Evolutionary conservation across 1,139 yeast species (phyloP), one percentile per base, ranked within the genome.

Genomic region (Geotrichum fermentans): DNA sequence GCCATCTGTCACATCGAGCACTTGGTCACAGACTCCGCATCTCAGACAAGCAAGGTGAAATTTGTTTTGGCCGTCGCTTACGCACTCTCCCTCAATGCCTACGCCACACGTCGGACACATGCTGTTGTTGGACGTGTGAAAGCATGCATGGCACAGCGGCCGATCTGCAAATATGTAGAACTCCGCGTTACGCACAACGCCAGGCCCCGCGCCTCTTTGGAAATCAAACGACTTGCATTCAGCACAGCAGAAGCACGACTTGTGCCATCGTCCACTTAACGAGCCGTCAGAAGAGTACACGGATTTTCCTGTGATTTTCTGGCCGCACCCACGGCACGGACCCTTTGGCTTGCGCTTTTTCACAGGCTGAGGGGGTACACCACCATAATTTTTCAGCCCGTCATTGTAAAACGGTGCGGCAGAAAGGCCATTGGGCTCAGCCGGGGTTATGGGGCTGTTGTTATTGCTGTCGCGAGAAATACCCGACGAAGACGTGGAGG

Each of bases 231-330:
- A 61, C 4, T 67, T 66, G 68, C 96, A 88, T n/a, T 70, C 64
- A 20, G 74, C 67, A 69, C 98, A 92, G 18, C 72, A 69, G 70
- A 92, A 90, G 64, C 98, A 92, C 14, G 73, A 69, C 45, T 95
- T 74, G 64, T 92, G 98, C 97, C 97, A 90, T 66, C 89, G 94
- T 0, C 98, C 98, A 1, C 90, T 77, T 38, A 92, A 70, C 58
- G 84, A 90, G 20, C 84, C 83, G 45, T 87, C 88, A 56, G 79
- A 81, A 38, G 96, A 87, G 64, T 80, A 83, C n/a, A 92, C 79
- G 53, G 75, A 77, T 70, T 72, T 78, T 39, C 72, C 82, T 45
- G 55, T 61, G 36, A 82, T 77, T 20, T 63, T 67, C 26, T 64
- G 58, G 8, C 66, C 62, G 70, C 98, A 90, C 10, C 73, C 74